A percentile compares a stretch with the other conserved stretches of the same genome.
Conservation (phyloP, 148 eudicot species). For the Arbutus unedo region DNA sequence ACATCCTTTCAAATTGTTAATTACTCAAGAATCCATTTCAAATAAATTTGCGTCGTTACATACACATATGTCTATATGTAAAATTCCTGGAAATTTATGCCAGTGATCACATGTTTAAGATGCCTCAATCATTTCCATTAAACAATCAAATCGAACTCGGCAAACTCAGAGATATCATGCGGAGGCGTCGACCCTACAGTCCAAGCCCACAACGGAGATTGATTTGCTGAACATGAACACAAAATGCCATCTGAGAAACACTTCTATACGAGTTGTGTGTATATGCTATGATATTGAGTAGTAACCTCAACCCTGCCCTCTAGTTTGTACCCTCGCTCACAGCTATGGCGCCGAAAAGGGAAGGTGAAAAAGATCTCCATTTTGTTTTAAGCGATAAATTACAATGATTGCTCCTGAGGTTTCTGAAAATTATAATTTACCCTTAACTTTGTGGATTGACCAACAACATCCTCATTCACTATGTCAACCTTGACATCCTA, state of each 20-base stretch:
- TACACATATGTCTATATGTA: background rate
- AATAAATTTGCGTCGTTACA: background rate
- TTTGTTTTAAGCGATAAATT: background rate
- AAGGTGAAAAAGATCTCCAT: background rate
- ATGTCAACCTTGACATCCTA: too few species aligned
- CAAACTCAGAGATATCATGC: too few species aligned
- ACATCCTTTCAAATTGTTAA: background rate
- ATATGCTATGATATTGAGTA: too few species aligned
- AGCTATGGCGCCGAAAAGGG: background rate
- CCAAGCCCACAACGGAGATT: background rate
- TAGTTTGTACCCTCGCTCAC: background rate
- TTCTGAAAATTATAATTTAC: too few species aligned
- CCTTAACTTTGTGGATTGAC: too few species aligned
- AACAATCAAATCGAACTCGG: background rate
- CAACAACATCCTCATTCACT: too few species aligned
- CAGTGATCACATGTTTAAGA: background rate
- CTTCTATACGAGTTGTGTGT: too few species aligned
- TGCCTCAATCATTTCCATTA: background rate
- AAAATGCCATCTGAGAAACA: too few species aligned
- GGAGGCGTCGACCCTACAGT: background rate
- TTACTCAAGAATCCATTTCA: background rate
- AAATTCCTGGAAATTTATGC: background rate
- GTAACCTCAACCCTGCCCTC: background rate
- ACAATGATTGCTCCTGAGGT: background rate
- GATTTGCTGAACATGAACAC: background rate